Conservation (phyloP, 306 rosid species). For the Adenanthera pavonina region DNA sequence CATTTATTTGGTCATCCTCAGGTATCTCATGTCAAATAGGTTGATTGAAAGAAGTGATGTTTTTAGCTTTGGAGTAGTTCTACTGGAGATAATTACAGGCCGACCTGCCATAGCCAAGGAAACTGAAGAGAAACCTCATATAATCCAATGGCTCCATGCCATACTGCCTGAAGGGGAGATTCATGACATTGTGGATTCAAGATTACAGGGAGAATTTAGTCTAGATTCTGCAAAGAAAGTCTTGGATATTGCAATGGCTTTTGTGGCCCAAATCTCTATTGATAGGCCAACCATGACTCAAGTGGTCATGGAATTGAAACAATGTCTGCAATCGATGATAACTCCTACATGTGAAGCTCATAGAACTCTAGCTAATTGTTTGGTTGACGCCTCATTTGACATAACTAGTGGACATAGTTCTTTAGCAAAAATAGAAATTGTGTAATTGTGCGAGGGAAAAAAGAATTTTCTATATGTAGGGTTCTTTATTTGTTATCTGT, state of each 20-base stretch:
- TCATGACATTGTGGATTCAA: background rate
- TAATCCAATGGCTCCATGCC: background rate
- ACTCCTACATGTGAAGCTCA: too few relatives aligned
- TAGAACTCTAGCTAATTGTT: too few relatives aligned
- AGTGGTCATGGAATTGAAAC: background rate
- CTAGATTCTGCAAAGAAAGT: background rate
- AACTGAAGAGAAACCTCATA: background rate
- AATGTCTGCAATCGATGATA: background rate
- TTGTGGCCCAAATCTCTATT: background rate
- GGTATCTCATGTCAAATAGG: background rate
- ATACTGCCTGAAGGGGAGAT: background rate
- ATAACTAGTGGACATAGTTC: too few relatives aligned
- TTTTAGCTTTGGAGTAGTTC: background rate
- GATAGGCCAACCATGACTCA: conserved; percentile 16
- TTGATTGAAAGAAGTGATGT: conserved; percentile 10
- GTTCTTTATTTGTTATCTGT: too few relatives aligned
- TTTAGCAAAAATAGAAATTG: too few relatives aligned
- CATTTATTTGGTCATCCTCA: background rate
- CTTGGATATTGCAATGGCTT: background rate
- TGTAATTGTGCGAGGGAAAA: too few relatives aligned
- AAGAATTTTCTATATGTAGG: too few relatives aligned
- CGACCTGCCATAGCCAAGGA: background rate
- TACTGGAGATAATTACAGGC: conserved; percentile 5
- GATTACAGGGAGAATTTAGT: background rate
- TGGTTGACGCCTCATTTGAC: too few relatives aligned